Evolutionary conservation across 164 flowering plant genomes (phyloP).

Genomic region (Stephania cephalantha): DNA sequence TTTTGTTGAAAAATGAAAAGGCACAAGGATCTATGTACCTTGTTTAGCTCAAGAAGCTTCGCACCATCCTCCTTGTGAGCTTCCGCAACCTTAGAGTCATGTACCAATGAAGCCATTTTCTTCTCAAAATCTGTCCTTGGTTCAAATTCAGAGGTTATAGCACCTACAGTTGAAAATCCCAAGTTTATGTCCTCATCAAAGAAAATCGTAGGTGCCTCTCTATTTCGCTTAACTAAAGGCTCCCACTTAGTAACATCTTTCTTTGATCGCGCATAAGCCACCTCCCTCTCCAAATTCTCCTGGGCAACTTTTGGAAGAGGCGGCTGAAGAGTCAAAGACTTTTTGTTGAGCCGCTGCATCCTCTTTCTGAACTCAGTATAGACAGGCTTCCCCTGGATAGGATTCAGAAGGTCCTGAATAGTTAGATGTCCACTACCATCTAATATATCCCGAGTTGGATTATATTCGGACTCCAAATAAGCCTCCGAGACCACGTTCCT

Average conservation of each 20-base stretch:
- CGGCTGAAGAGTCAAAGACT: slow-evolving; percentile 43
- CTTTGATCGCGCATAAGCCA: slow-evolving; percentile 50
- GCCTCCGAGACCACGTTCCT: slow-evolving; percentile 49
- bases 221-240: slow-evolving; percentile 61
- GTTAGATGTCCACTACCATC: slow-evolving; percentile 50
- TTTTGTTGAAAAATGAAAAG: neutral
- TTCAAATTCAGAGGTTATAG: slow-evolving; percentile 72
- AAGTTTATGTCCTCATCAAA: slow-evolving; percentile 50
- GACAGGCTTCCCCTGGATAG: slow-evolving; percentile 54
- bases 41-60: slow-evolving; percentile 78
- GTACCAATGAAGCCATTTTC: slow-evolving; percentile 58
- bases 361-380: slow-evolving; percentile 56
- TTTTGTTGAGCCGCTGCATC: slow-evolving; percentile 40
- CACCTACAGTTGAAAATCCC: slow-evolving; percentile 79
- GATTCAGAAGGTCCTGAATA: slow-evolving; percentile 65
- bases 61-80: slow-evolving; percentile 80
- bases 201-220: slow-evolving; percentile 70
- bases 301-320: slow-evolving; percentile 62
- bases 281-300: slow-evolving; percentile 61
- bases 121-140: slow-evolving; percentile 86
- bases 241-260: slow-evolving; percentile 75
- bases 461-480: slow-evolving; percentile 68
- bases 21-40: slow-evolving; percentile 35
- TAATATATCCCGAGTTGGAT: slow-evolving; percentile 56
- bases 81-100: slow-evolving; percentile 50